Base-by-base conservation (phyloP, 75 land plant species). In the Picea glauca region DNA sequence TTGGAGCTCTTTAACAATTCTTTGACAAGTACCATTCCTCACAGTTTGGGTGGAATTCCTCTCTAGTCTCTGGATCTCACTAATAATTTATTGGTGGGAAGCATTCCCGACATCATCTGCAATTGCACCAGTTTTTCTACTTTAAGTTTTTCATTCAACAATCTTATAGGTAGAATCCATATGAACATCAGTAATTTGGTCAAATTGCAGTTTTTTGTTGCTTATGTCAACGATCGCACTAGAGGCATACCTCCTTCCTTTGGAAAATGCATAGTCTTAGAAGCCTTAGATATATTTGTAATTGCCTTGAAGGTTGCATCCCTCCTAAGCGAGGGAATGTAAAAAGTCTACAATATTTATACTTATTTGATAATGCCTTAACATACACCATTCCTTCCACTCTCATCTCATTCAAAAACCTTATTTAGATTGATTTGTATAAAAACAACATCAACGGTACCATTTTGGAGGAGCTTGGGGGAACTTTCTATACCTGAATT, bases 241-340 rank as follows among this genome's bases (percentile, higher is more conserved):
- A 87, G 90, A 50, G 54, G 78, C 11, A 82, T 95, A 61, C 98
- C 98, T n/a, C 26, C 81, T 61, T 87, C 90, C 20, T 67, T 94
- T 32, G 79, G 82, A 38, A 87, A 40, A 33, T 76, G 87, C 9
- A 72, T 38, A n/a, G 30, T 46, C 30, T 60, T 94, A 77, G 81
- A 81, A 62, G 59, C n/a, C 26, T 59, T 93, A 65, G 86, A 86
- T 60, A 62, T 91, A 20, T 88, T 81, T 76, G 30, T 70, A 93
- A 93, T 72, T 62, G 32, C 26, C 62, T 93, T 2, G 62, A 84
- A 13, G 93, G 91, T 30, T 58, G 15, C 2, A 83, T 93, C 56
- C 93, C 96, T 21, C 72, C 77, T 31, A 77, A 73, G 72, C 77
- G 91, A 3, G 91, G 96, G 58, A 80, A 89, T 35, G 31, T 87